Evolutionary conservation across 108 stramenopile genomes (phyloP), one percentile per base, ranked within the genome.

Genomic region (Craspedostauros australis): DNA sequence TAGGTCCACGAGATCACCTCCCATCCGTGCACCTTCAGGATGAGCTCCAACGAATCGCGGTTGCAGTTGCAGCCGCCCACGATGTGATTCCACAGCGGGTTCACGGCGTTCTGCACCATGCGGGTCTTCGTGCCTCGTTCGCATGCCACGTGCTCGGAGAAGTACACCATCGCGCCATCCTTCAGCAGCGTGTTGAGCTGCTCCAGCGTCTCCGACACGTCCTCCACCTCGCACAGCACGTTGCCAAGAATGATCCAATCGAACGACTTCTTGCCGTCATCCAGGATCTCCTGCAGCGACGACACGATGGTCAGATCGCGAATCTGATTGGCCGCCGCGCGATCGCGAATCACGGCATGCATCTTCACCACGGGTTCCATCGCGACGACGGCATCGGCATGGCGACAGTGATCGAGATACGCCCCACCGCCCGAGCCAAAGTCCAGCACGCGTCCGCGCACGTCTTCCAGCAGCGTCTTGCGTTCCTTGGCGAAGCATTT

Each of bases 161-260:
- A 72, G 46, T 61, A 72, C 12, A 61, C 48, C 12, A 41, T 16
- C 11, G 64, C 70, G 3, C 70, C 70, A 12, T 19, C 23, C 38
- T 23, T 29, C 29, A 72, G 39, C 18, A 59, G 3, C n/a, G 22
- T 5, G 22, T 59, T 19, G 25, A 72, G 20, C 8, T 53, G 36
- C 5, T 52, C 18, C 11, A 72, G 21, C 2, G 53, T 41, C 23
- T 27, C 54, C 18, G 29, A n/a, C 11, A 38, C 55, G 38, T 58
- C 26, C 31, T 46, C 38, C 5, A 72, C 70, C 30, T 72, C 70
- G 23, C 62, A 72, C 20, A 72, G 41, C 1, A 72, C 64, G 54
- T 72, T 72, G 9, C 70, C 70, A 24, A 72, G 46, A 19, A 72
- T 54, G 28, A 72, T 33, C 29, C 33, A 60, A 45, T 72, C 70